Evolutionary conservation across 495 filamentous ascomycete genomes (phyloP).

Genomic region (Pyrenula aspistea): DNA sequence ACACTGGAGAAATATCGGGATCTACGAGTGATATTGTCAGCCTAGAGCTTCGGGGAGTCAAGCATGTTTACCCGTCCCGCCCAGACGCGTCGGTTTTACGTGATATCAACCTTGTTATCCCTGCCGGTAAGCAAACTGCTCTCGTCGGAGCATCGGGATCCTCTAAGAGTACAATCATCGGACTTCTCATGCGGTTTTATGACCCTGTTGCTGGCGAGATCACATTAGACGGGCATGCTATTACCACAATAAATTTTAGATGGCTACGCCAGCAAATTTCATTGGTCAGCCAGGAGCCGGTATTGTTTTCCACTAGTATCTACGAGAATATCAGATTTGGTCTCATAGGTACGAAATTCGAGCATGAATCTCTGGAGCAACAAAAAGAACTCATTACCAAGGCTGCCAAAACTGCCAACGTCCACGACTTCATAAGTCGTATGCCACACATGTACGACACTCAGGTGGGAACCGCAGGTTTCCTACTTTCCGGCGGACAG

Average conservation of each 20-base stretch:
- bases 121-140: conserved; percentile 78
- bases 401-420: conserved; percentile 83
- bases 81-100: conserved; percentile 82
- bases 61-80: conserved; percentile 87
- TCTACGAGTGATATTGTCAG: conserved; percentile 56
- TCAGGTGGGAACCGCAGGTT: conserved; percentile 89
- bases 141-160: conserved; percentile 80
- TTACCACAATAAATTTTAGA: conserved; percentile 68
- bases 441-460: conserved; percentile 88
- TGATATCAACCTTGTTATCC: conserved; percentile 63
- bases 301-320: conserved; percentile 70
- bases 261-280: conserved; percentile 90
- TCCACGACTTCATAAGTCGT: conserved; percentile 77
- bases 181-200: conserved; percentile 88
- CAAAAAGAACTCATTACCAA: conserved; percentile 59
- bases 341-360: conserved; percentile 72
- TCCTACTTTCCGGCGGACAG: conserved; percentile 85
- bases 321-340: conserved; percentile 78
- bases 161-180: conserved; percentile 87
- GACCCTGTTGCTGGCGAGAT: conserved; percentile 71
- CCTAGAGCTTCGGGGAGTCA: conserved; percentile 72
- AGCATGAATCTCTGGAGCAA: conserved; percentile 50
- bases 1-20: conserved; percentile 34
- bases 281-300: conserved; percentile 69
- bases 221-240: conserved; percentile 72